Base-by-base conservation (phyloP, 441 rosid species). In the Viola pubescens region DNA sequence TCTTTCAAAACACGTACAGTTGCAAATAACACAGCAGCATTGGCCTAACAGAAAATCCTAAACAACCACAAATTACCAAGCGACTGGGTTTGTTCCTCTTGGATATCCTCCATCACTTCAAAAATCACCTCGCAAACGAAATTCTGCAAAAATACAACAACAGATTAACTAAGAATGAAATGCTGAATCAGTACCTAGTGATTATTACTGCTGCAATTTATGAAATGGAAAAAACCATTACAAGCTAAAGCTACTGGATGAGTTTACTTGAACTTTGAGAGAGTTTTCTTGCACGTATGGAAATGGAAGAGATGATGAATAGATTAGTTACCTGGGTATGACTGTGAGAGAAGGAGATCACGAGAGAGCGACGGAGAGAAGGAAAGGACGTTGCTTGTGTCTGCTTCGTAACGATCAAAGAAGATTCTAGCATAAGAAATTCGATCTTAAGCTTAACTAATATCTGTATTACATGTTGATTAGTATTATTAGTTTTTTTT, bases 91-190 rank as follows among this genome's bases (percentile, higher is more conserved):
- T 46, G 9, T n/a, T 46, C 67, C 70, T 77, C 80, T 63, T 70
- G 54, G 64, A 77, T 75, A 56, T 65, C 85, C 69, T 74, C 85
- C 94, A 87, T 84, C 58, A 34, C 54, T 56, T 41, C 19, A 47
- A 26, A 47, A 59, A 19, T 19, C 26, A 19, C 26, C 9, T 12
- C 16, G 37, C 50, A 14, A 26, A 14, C 37, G 9, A 51, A 19
- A 51, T 8, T 7, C 8, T 4, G 7, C 37, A 51, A 14, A 19
- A 19, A 19, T 19, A 19, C 26, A 19, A 19, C 26, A 19, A 19
- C 26, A 19, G 26, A 19, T 19, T 19, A 19, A 19, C 26, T 19
- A 19, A 19, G 26, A 19, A 19, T 19, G 26, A 19, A 19, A 19
- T 19, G 26, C 26, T 1, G 26, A 19, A 19, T 19, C 26, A 19